These are phyloP conservation scores for Penicillium sp. DNA, from an alignment of 2,329 filamentous ascomycete genomes.

Conservation along the genomic window DNA sequence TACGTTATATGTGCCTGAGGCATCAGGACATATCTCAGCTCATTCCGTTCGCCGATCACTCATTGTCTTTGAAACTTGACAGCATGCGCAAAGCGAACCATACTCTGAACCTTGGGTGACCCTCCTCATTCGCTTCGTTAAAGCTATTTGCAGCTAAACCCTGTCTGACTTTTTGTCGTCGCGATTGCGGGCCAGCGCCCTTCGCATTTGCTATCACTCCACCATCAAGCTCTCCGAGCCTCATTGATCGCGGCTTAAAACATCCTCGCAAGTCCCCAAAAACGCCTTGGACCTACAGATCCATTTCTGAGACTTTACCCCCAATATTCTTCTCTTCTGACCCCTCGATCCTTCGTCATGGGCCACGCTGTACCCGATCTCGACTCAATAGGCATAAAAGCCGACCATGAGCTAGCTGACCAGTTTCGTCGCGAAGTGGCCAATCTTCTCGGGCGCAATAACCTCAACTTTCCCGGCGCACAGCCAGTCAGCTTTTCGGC, in stretches of 20 bases:
- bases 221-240: constrained; percentile 13
- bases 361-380: constrained; percentile 43
- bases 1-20: constrained; percentile 23
- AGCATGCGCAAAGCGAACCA: constrained; percentile 7
- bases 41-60: constrained; percentile 14
- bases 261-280: constrained; percentile 2
- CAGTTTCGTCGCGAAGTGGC: constrained; percentile 72
- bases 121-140: neutral
- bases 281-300: neutral
- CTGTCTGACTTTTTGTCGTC: neutral
- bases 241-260: constrained; percentile 5
- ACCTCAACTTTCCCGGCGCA: constrained; percentile 75
- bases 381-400: constrained; percentile 58
- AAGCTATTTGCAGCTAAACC: neutral
- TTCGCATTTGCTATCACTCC: constrained; percentile 3
- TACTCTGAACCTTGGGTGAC: constrained; percentile 1
- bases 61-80: constrained; percentile 11
- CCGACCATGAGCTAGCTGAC: constrained; percentile 59
- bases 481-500: constrained; percentile 91
- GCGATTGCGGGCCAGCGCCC: constrained; percentile 8
- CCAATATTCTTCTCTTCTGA: neutral
- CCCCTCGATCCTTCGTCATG: constrained; percentile 26
- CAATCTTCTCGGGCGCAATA: constrained; percentile 67
- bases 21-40: neutral
- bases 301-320: neutral